These are phyloP conservation scores for Sarocladium oryzae DNA, from an alignment of 2,329 filamentous ascomycete species.

Conservation along the genomic window DNA sequence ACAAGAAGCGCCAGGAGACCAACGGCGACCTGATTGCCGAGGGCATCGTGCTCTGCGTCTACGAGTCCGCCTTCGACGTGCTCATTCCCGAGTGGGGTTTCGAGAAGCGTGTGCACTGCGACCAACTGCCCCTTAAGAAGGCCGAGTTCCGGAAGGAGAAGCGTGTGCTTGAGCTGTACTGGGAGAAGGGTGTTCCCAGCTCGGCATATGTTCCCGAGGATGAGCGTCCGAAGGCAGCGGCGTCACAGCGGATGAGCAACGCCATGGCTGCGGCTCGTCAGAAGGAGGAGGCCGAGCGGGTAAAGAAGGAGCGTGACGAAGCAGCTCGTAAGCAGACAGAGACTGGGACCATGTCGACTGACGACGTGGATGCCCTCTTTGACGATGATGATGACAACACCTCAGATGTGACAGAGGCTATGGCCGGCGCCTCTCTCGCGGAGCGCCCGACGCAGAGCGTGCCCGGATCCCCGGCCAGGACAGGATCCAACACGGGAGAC, in stretches of 20 bases:
- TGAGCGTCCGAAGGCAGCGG: slow-evolving; percentile 80
- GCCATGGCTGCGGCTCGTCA: slow-evolving; percentile 71
- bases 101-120: slow-evolving; percentile 98
- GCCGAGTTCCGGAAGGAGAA: slow-evolving; percentile 98
- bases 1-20: slow-evolving; percentile 77
- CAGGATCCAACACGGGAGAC: slow-evolving; percentile 57
- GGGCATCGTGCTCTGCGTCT: slow-evolving; percentile 93
- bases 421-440: slow-evolving; percentile 81
- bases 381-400: slow-evolving; percentile 87
- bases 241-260: slow-evolving; percentile 66
- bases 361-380: slow-evolving; percentile 92
- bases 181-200: slow-evolving; percentile 98
- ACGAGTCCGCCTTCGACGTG: slow-evolving; percentile 97
- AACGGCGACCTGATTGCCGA: slow-evolving; percentile 92
- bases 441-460: slow-evolving; percentile 94
- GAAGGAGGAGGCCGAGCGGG: slow-evolving; percentile 74
- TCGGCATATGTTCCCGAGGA: slow-evolving; percentile 96
- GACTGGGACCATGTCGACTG: slow-evolving; percentile 86
- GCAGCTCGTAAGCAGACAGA: slow-evolving; percentile 89
- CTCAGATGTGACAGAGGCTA: slow-evolving; percentile 83
- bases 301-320: slow-evolving; percentile 82
- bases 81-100: slow-evolving; percentile 98
- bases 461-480: slow-evolving; percentile 80
- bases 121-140: slow-evolving; percentile 96
- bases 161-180: slow-evolving; percentile 91